A percentile compares a stretch with the other conserved stretches of the same genome.
Evolutionary conservation across 2,329 filamentous ascomycete species (phyloP).

Genomic region (Neopestalotiopsis clavispora): DNA sequence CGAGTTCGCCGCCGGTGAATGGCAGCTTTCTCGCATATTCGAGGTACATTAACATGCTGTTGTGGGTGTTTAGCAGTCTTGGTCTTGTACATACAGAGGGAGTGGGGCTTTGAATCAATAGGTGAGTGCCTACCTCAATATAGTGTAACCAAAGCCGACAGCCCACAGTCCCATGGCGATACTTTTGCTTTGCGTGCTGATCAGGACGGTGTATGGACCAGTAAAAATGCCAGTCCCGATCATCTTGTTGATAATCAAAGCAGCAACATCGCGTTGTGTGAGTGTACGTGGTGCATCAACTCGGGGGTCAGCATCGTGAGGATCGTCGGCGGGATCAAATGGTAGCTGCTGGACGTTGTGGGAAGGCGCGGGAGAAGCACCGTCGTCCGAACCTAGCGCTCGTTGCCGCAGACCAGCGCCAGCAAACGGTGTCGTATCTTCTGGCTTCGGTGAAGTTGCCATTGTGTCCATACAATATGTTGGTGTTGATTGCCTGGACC

Average conservation of each 20-base stretch:
- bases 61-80: neutral
- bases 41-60: neutral
- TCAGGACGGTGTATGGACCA: neutral
- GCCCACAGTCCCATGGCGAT: neutral
- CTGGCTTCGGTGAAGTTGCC: neutral
- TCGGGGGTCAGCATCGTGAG: neutral
- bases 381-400: neutral
- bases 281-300: neutral
- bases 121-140: neutral
- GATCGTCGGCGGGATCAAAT: neutral
- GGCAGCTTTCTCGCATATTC: constrained; percentile 3
- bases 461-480: neutral
- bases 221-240: neutral
- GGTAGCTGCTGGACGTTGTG: neutral
- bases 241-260: constrained; percentile 4
- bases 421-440: neutral
- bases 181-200: neutral
- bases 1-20: neutral
- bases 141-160: neutral
- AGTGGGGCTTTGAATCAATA: neutral
- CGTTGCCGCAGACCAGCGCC: neutral
- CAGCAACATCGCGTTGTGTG: neutral
- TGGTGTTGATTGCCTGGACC: neutral
- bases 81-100: neutral
- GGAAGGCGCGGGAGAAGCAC: neutral